Evolutionary conservation across 768 basidiomycete species (phyloP).

Genomic region (Coprinellus micaceus): DNA sequence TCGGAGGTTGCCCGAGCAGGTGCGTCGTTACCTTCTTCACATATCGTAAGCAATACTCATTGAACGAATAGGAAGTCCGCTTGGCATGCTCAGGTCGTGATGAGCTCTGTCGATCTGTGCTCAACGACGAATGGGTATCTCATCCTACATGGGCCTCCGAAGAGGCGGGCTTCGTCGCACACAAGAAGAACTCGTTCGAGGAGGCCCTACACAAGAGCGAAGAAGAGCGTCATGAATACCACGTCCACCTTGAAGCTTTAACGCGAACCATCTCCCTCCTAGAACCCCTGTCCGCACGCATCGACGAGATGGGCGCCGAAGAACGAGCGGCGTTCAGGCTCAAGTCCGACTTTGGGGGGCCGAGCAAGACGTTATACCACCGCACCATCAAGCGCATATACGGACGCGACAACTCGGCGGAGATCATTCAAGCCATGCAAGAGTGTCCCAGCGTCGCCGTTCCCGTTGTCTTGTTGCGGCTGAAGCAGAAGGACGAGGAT

Average conservation of each 20-base stretch:
- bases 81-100: slow-evolving; percentile 94
- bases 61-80: slow-evolving; percentile 65
- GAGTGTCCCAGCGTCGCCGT: slow-evolving; percentile 88
- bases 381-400: slow-evolving; percentile 93
- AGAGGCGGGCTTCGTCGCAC: slow-evolving; percentile 88
- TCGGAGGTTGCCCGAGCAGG: slow-evolving; percentile 80
- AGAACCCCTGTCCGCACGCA: slow-evolving; percentile 80
- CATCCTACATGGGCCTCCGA: slow-evolving; percentile 99
- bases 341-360: slow-evolving; percentile 84
- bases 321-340: slow-evolving; percentile 81
- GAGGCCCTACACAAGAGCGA: slow-evolving; percentile 95
- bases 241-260: slow-evolving; percentile 90
- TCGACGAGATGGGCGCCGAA: slow-evolving; percentile 85
- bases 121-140: slow-evolving; percentile 98
- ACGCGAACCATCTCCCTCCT: slow-evolving; percentile 86
- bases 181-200: slow-evolving; percentile 96
- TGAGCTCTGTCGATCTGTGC: slow-evolving; percentile 88
- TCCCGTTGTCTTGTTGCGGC: slow-evolving; percentile 82
- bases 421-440: slow-evolving; percentile 83
- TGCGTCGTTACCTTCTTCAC: slow-evolving; percentile 41
- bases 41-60: neutral
- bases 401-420: slow-evolving; percentile 69
- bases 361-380: slow-evolving; percentile 84
- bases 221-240: slow-evolving; percentile 97
- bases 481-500: slow-evolving; percentile 95